Evolutionary conservation across 345 rosid genomes (phyloP).

Genomic region (Eucalyptus dawsonii): DNA sequence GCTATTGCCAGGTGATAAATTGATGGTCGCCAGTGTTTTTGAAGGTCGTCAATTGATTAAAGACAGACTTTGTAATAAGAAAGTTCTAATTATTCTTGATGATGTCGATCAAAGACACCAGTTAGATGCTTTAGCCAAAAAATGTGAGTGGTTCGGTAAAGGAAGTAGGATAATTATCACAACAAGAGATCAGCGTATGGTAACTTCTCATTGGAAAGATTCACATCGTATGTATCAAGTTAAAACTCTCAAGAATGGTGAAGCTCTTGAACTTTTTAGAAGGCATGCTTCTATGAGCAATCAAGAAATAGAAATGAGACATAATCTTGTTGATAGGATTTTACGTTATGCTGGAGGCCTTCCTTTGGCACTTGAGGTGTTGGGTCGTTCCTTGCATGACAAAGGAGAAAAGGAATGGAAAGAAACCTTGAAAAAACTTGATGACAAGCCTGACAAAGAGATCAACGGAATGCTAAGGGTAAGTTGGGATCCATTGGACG

Average conservation of each 20-base stretch:
- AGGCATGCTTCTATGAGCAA: not conserved
- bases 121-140: not conserved
- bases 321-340: rapidly evolving
- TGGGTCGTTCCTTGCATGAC: not conserved
- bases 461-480: not conserved
- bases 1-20: not conserved
- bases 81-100: too few relatives aligned
- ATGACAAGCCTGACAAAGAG: rapidly evolving
- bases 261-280: not conserved
- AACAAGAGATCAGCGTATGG: rapidly evolving
- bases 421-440: not conserved
- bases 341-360: not conserved
- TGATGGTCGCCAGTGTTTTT: not conserved
- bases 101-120: rapidly evolving
- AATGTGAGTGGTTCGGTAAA: not conserved
- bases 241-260: rapidly evolving
- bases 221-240: rapidly evolving
- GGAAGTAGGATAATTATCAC: not conserved
- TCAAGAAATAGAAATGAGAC: not conserved
- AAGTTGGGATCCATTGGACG: not conserved
- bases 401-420: not conserved
- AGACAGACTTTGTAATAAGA: too few relatives aligned
- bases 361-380: not conserved
- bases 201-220: not conserved
- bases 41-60: rapidly evolving